These are phyloP conservation scores for Wickerhamomyces rabaulensis DNA, from an alignment of 805 yeast species.

Conservation along the genomic window DNA sequence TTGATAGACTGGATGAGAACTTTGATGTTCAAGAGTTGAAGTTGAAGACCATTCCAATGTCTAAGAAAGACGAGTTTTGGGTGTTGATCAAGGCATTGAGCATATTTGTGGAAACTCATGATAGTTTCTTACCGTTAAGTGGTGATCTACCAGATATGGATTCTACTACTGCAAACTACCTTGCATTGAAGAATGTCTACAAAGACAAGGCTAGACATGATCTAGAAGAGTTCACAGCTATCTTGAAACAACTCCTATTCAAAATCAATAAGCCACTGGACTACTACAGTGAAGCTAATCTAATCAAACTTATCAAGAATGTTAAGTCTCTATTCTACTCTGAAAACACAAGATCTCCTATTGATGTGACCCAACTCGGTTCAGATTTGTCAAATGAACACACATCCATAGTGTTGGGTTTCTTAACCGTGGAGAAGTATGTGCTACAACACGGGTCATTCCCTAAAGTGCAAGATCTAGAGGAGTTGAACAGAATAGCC, in stretches of 20 bases:
- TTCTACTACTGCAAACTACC: constrained; percentile 60
- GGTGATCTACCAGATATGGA: constrained; percentile 89
- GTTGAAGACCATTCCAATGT: not conserved
- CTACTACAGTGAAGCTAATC: not conserved
- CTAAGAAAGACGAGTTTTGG: constrained; percentile 49
- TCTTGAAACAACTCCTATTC: constrained; percentile 28
- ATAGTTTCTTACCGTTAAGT: constrained; percentile 54
- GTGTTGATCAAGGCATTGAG: constrained; percentile 48
- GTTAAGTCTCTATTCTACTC: constrained; percentile 36
- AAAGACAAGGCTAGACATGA: constrained; percentile 50
- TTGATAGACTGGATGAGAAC: constrained; percentile 17
- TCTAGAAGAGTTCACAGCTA: constrained; percentile 30
- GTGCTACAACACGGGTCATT: not conserved
- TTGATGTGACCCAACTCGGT: not conserved
- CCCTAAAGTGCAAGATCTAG: not conserved
- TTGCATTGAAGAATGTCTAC: constrained; percentile 54
- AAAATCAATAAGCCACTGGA: constrained; percentile 22
- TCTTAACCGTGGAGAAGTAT: not conserved
- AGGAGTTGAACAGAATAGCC: not conserved
- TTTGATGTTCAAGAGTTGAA: not conserved
- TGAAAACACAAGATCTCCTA: not conserved
- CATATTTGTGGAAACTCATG: constrained; percentile 37
- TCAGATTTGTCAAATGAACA: constrained; percentile 2
- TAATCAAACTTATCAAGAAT: constrained; percentile 38
- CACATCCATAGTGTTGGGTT: not conserved